phyloP scores from a whole-genome alignment of 2,329 filamentous ascomycete species.

The Penicillium italicum region DNA sequence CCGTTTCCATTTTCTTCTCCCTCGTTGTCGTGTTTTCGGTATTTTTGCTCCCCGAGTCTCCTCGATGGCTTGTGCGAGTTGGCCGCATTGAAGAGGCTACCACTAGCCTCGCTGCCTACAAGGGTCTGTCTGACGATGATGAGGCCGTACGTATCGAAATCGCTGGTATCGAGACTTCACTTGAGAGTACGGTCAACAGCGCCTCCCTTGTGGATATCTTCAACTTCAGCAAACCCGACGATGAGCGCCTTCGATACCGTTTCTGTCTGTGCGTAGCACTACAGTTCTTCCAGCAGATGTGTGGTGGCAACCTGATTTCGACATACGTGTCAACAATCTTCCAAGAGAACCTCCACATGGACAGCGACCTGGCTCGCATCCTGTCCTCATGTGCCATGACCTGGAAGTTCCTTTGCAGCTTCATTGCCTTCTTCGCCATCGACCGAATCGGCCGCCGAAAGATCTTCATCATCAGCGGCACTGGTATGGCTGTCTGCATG shows the following conservation, averaged over 20 bases:
- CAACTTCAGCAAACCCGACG: constrained; percentile 47
- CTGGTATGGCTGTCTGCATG: constrained; percentile 56
- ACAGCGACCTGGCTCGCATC: constrained; percentile 27
- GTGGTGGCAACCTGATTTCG: constrained; percentile 22
- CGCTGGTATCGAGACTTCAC: constrained; percentile 48
- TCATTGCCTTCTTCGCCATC: constrained; percentile 51
- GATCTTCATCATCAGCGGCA: constrained; percentile 53
- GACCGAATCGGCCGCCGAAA: constrained; percentile 51
- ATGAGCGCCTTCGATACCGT: constrained; percentile 29
- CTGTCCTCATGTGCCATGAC: constrained; percentile 52
- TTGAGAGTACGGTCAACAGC: constrained; percentile 41
- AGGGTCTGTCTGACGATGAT: constrained; percentile 45
- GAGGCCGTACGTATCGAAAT: constrained; percentile 44
- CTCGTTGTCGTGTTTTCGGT: constrained; percentile 21
- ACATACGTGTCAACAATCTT: constrained; percentile 24
- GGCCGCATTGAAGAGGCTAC: constrained; percentile 38
- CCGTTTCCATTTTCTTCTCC: constrained; percentile 24
- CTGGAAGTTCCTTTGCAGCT: constrained; percentile 55
- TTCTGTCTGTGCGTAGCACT: constrained; percentile 20
- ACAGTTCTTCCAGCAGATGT: constrained; percentile 26
- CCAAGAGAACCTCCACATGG: constrained; percentile 22
- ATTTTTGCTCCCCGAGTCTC: constrained; percentile 24
- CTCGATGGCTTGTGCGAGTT: constrained; percentile 31
- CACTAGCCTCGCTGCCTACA: constrained; percentile 30
- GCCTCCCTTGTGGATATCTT: constrained; percentile 54